A percentile compares a stretch with the other conserved stretches of the same genome.
phyloP scores from a whole-genome alignment of 495 filamentous ascomycete genomes.

The Penicillium atrosanguineum region DNA sequence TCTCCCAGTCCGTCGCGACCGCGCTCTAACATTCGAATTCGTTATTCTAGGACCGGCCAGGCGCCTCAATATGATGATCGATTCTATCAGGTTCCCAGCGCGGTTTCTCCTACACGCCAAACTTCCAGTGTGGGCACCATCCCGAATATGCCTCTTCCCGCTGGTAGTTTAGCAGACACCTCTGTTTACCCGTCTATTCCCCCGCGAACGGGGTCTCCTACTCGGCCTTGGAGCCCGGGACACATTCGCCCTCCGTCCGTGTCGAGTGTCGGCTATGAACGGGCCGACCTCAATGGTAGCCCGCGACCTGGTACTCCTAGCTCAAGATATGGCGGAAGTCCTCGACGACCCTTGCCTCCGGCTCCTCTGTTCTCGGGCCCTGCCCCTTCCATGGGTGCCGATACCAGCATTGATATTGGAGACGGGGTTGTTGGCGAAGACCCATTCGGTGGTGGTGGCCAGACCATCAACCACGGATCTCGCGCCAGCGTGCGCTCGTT shows the following conservation, averaged over 20 bases:
- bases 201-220: conserved; percentile 55
- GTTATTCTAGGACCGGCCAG: conserved; percentile 25
- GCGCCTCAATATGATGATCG: conserved; percentile 20
- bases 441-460: conserved; percentile 67
- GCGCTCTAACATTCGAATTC: conserved; percentile 30
- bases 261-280: conserved; percentile 71
- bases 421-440: conserved; percentile 68
- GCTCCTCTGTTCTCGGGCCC: conserved; percentile 75
- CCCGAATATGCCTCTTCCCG: conserved; percentile 56
- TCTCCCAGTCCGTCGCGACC: conserved; percentile 10
- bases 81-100: conserved; percentile 34
- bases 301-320: conserved; percentile 89
- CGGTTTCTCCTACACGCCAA: conserved; percentile 44
- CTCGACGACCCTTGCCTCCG: conserved; percentile 82
- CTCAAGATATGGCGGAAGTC: conserved; percentile 80
- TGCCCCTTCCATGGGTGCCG: conserved; percentile 23
- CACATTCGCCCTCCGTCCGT: conserved; percentile 50
- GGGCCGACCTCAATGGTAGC: conserved; percentile 81
- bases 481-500: conserved; percentile 57
- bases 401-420: conserved; percentile 50
- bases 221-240: conserved; percentile 72
- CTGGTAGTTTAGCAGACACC: conserved; percentile 38
- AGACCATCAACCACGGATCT: conserved; percentile 41
- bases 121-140: conserved; percentile 54
- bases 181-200: conserved; percentile 45